A percentile compares a stretch with the other conserved stretches of the same genome.
phyloP scores from a whole-genome alignment of 441 rosid genomes.

The Populus hybrid region DNA sequence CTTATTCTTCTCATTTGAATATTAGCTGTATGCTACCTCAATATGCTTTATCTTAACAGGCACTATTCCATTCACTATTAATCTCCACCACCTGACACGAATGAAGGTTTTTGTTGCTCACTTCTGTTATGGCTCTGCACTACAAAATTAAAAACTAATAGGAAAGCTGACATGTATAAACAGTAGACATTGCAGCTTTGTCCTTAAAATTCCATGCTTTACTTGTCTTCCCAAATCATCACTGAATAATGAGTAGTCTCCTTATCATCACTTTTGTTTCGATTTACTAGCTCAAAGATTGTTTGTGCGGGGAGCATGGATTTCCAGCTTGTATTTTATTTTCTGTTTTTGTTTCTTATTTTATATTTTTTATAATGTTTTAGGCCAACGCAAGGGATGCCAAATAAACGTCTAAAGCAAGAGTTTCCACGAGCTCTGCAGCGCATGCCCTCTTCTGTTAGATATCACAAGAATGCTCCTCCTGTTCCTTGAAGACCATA shows the following conservation, averaged over 20 bases:
- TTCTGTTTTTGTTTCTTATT: conserved; percentile 11
- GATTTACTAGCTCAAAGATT: not conserved
- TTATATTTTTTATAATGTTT: conserved; percentile 11
- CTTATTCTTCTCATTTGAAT: conserved; percentile 11
- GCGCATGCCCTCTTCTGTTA: conserved; percentile 70
- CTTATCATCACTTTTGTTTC: not conserved
- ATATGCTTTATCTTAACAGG: not conserved
- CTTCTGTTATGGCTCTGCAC: not conserved
- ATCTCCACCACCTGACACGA: not conserved
- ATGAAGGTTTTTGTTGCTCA: not conserved
- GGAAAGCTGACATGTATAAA: not conserved
- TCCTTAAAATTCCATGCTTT: not conserved
- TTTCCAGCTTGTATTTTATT: not conserved
- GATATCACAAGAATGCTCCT: conserved; percentile 67
- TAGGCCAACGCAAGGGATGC: conserved; percentile 65
- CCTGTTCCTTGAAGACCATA: conserved; percentile 40
- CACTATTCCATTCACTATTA: not conserved
- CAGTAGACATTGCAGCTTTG: not conserved
- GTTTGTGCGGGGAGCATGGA: not conserved
- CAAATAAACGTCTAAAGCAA: conserved; percentile 68
- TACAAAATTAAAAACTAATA: not conserved
- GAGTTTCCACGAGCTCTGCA: conserved; percentile 63
- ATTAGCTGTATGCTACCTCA: not conserved
- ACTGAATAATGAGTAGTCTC: not conserved
- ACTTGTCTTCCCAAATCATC: not conserved